Evolutionary conservation across 148 eudicot species (phyloP).

Genomic region (Chenopodium berlandieri): DNA sequence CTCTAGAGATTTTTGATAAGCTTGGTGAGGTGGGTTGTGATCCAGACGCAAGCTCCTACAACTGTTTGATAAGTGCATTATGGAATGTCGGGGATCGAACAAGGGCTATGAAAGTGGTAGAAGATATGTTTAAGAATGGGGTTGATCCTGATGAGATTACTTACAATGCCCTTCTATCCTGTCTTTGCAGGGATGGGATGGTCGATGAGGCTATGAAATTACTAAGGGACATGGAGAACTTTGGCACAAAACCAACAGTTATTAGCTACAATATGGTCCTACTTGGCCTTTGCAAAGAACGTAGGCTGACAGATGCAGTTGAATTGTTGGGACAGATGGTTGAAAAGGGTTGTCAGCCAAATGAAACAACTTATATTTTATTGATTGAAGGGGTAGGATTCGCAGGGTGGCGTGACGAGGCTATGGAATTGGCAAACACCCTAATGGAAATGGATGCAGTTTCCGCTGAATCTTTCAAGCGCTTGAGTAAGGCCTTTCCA

Average conservation of each 20-base stretch:
- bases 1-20: slow-evolving; percentile 50
- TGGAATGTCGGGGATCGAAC: slow-evolving; percentile 51
- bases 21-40: slow-evolving; percentile 61
- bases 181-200: slow-evolving; percentile 67
- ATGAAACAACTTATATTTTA: slow-evolving; percentile 60
- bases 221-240: slow-evolving; percentile 47
- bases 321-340: slow-evolving; percentile 53
- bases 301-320: slow-evolving; percentile 53
- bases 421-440: slow-evolving; percentile 52
- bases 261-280: slow-evolving; percentile 59
- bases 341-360: slow-evolving; percentile 47
- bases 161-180: slow-evolving; percentile 64
- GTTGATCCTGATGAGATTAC: slow-evolving; percentile 69
- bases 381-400: slow-evolving; percentile 68
- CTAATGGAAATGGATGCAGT: slow-evolving; percentile 37
- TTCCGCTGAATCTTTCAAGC: slow-evolving; percentile 38
- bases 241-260: slow-evolving; percentile 41
- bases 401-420: slow-evolving; percentile 57
- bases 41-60: slow-evolving; percentile 64
- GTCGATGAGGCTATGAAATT: slow-evolving; percentile 55
- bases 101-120: slow-evolving; percentile 42
- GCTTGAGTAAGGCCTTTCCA: slow-evolving; percentile 53
- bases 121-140: slow-evolving; percentile 53
- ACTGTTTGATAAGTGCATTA: slow-evolving; percentile 56
- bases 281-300: slow-evolving; percentile 68